Percentiles rank a stretch among this genome's conserved stretches.
These are phyloP conservation scores for Tilletiopsis washingtonensis DNA, from an alignment of 1,284 basidiomycete genomes.

Conservation along the genomic window DNA sequence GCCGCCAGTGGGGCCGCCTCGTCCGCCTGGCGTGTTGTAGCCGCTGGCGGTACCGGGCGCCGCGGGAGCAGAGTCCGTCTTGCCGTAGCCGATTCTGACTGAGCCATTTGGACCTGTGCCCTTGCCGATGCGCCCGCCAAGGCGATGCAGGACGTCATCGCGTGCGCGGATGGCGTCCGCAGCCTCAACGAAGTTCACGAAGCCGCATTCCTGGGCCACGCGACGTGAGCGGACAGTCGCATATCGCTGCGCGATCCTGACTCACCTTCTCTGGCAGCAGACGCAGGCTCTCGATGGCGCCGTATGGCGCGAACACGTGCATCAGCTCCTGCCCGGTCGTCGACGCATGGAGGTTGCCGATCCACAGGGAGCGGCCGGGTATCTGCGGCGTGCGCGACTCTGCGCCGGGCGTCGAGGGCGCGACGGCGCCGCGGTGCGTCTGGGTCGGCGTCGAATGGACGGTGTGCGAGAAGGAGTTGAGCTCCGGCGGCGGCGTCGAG, in stretches of 20 bases:
- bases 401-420: background rate
- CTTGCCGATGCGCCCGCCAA: conserved; percentile 68
- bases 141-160: conserved; percentile 87
- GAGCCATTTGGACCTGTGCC: conserved; percentile 59
- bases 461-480: background rate
- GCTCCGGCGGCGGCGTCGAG: background rate
- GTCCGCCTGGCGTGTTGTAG: background rate
- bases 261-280: conserved; percentile 77
- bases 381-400: background rate
- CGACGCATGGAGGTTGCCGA: conserved; percentile 87
- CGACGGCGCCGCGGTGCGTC: background rate
- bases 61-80: conserved; percentile 71
- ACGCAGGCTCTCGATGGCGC: conserved; percentile 87
- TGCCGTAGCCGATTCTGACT: conserved; percentile 93
- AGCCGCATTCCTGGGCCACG: conserved; percentile 80
- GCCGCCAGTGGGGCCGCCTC: no score
- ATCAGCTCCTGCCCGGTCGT: conserved; percentile 90
- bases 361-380: conserved; percentile 91
- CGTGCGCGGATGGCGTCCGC: conserved; percentile 88
- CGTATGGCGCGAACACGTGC: conserved; percentile 88
- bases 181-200: conserved; percentile 95
- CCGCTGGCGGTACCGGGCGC: background rate
- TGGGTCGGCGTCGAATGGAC: background rate
- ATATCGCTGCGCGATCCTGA: no score
- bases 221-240: conserved; percentile 54